Percentiles rank a stretch among this genome's conserved stretches.
Evolutionary conservation across 2,329 filamentous ascomycete genomes (phyloP).

Genomic region (Trichoderma simmonsii): DNA sequence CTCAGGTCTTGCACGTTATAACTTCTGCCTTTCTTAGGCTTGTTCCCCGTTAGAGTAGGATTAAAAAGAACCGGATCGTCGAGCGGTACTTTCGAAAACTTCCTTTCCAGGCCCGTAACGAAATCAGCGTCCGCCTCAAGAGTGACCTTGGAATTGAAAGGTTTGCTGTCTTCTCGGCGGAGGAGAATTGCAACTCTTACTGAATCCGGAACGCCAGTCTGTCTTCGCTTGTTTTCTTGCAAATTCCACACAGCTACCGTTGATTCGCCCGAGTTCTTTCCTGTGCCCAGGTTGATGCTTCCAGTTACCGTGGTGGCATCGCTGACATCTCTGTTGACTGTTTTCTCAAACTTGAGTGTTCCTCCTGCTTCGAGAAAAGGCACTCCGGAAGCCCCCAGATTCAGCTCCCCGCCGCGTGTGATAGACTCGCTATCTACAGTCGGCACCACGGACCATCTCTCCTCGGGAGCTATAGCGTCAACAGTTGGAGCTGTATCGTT

Average conservation of each 20-base stretch:
- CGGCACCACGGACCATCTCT: neutral
- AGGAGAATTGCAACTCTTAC: neutral
- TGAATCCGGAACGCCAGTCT: neutral
- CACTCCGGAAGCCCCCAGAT: neutral
- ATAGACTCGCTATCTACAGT: neutral
- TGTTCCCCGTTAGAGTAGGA: neutral
- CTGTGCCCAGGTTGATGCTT: slow-evolving; percentile 1
- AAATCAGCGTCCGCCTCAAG: neutral
- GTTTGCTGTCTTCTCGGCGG: neutral
- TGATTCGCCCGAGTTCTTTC: neutral
- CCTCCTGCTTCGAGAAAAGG: neutral
- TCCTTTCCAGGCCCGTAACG: neutral
- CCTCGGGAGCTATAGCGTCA: neutral
- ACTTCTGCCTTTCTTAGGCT: neutral
- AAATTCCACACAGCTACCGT: neutral
- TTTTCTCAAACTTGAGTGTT: neutral
- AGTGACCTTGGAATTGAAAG: slow-evolving; percentile 5
- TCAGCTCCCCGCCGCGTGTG: neutral
- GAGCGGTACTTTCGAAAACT: neutral
- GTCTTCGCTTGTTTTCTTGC: neutral
- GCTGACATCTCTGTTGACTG: neutral
- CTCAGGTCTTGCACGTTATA: neutral
- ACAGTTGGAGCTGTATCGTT: neutral
- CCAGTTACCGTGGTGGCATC: neutral
- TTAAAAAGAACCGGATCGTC: slow-evolving; percentile 3